A percentile compares a stretch with the other conserved stretches of the same genome.
These are phyloP conservation scores for Colletotrichum liaoningense DNA, from an alignment of 2,329 filamentous ascomycete genomes.

Conservation along the genomic window DNA sequence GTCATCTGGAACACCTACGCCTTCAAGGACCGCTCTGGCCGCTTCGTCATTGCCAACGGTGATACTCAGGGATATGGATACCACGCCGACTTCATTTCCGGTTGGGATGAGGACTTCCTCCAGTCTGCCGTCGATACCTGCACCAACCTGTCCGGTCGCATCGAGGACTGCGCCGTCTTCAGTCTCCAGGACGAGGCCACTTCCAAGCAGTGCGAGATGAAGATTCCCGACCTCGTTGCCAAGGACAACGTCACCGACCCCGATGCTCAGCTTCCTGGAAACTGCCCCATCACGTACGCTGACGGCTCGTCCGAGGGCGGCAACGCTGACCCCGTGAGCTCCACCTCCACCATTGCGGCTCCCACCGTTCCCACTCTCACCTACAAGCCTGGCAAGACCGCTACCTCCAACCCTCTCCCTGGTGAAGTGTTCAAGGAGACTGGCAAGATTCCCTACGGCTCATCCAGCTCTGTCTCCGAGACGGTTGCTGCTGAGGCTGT, in stretches of 20 bases:
- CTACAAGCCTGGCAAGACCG: conserved; percentile 50
- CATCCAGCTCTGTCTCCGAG: conserved; percentile 19
- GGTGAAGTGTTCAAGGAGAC: conserved; percentile 57
- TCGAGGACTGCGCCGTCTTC: conserved; percentile 83
- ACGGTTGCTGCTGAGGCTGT: conserved; percentile 12
- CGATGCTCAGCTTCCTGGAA: conserved; percentile 73
- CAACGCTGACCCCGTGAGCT: conserved; percentile 4
- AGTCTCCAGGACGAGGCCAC: conserved; percentile 72
- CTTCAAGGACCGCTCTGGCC: conserved; percentile 71
- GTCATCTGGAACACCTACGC: conserved; percentile 82
- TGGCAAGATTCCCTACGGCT: conserved; percentile 34
- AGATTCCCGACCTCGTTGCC: conserved; percentile 64
- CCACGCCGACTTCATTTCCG: conserved; percentile 84
- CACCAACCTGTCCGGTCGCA: conserved; percentile 75
- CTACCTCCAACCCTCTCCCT: conserved; percentile 49
- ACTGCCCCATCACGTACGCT: conserved; percentile 56
- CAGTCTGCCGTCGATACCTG: conserved; percentile 80
- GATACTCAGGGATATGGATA: conserved; percentile 82
- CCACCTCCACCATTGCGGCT: conserved; percentile 22
- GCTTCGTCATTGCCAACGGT: conserved; percentile 82
- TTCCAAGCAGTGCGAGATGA: conserved; percentile 70
- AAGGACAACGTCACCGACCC: conserved; percentile 71
- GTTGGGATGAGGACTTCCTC: conserved; percentile 78
- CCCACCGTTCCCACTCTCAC: conserved; percentile 44
- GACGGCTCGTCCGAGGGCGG: conserved; percentile 39